Evolutionary conservation across 139 green algal genomes (phyloP), one percentile per base, ranked within the genome.

Genomic region (Tetradesmus lagerheimii): DNA sequence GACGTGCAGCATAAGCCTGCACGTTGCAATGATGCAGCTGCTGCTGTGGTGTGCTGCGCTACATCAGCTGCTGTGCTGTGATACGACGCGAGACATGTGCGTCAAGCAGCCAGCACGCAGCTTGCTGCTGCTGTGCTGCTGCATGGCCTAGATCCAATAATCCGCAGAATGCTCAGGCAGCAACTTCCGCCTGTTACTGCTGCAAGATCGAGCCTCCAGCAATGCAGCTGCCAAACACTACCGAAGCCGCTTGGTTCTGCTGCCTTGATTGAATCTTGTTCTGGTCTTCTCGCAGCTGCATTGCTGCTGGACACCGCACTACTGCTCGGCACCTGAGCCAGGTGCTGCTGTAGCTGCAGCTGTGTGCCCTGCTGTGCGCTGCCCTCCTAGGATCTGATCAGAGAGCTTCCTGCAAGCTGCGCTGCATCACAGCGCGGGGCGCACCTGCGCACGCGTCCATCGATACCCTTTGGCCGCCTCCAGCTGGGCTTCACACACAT

Each of bases 391-490:
- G n/a, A n/a, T n/a, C n/a, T 82, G 67, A 38, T 31, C 37, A 47
- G 18, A 16, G n/a, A 41, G 34, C 34, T 9, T 37, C 71, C 37
- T 53, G 34, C 34, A 47, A 29, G n/a, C 74, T 80, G 74, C 74
- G 20, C 20, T 8, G 25, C 75, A 45, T 4, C 34, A 53, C 35
- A 76, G 27, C 5, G 27, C 0, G 23, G 20, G 4, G 53, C 47
- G 12, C 78, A 91, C 87, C 97, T 93, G 87, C 98, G 94, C 85
- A 98, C 94, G 31, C 97, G 93, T 47, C 95, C 98, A 94, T 99
- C 98, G 95, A 99, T 99, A 98, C 98, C 98, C 96, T 99, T 99
- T 31, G 97, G 98, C 38, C 94, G 92, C 83, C 98, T 93, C 98
- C 98, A 99, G 93, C 93, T 97, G 80, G 95, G 90, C 96, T 96